Evolutionary conservation across 2,329 filamentous ascomycete genomes (phyloP), one percentile per base, ranked within the genome.

Genomic region (Rosellinia necatrix): DNA sequence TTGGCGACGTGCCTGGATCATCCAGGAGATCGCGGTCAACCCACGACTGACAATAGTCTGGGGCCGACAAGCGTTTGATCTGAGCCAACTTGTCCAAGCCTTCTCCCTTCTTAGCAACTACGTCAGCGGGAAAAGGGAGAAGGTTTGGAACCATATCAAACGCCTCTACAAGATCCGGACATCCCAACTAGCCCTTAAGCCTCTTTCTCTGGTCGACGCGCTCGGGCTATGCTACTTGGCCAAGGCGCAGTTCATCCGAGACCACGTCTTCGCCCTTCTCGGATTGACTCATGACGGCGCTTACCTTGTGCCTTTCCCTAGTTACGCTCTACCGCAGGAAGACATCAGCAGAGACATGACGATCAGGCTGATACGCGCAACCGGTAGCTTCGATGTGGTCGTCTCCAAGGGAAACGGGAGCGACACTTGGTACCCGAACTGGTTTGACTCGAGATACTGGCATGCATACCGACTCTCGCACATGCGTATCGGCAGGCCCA

Each of bases 1-100:
- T 19, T 61, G 58, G 58, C 32, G 47, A 12, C 58, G 58, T 27
- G 48, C 48, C 3, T 61, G 58, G 58, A 59, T 61, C 13, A 59
- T 61, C 13, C 58, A 61, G 24, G 58, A 61, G 27, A 53, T 61
- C 7, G 47, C 58, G 12, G 49, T 61, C 43, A 61, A 61, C 29
- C 51, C 56, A 15, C 47, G 46, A 3, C 17, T 61, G 8, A 32
- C 44, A 12, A 49, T 61, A 22, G 49, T 61, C 37, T 61, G 58
- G 58, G 55, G 51, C 12, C 43, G n/a, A 2, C 50, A 53, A 38
- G 29, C 47, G 6, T 61, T 61, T n/a, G 58, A 59, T 15, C 34
- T 61, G 10, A 25, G 25, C 19, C 48, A 61, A n/a, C 27, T 59
- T 9, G 42, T 53, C 6, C 15, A 41, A 15, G 49, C 52, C 4